Evolutionary conservation across 805 yeast species (phyloP).

Genomic region (Saccharomycopsis microspora): DNA sequence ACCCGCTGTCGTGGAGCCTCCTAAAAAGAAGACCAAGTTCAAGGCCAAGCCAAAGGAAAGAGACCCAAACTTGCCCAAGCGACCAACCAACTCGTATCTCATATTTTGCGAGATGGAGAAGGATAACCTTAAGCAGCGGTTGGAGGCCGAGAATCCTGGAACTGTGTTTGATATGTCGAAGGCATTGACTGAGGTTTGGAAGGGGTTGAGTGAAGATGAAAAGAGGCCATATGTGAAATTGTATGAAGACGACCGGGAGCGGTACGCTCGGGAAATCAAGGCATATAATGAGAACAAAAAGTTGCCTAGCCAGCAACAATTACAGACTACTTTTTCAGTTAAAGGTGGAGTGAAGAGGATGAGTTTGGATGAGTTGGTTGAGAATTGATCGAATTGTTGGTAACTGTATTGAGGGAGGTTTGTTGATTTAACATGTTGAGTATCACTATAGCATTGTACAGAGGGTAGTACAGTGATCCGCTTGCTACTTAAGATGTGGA

Average conservation of each 20-base stretch:
- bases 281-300: constrained; percentile 27
- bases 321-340: background rate
- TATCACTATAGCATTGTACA: too few species aligned
- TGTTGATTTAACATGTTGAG: too few species aligned
- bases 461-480: too few species aligned
- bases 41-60: constrained; percentile 32
- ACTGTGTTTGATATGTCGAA: constrained; percentile 55
- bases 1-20: constrained; percentile 14
- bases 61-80: constrained; percentile 78
- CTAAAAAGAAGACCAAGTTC: constrained; percentile 16
- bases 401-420: too few species aligned
- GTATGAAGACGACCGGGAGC: constrained; percentile 66
- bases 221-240: constrained; percentile 63
- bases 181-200: constrained; percentile 82
- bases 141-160: constrained; percentile 38
- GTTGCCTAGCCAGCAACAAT: too few species aligned
- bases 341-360: background rate
- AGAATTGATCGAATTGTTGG: too few species aligned
- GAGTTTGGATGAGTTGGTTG: background rate
- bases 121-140: constrained; percentile 51
- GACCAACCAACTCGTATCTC: constrained; percentile 85
- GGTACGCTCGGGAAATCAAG: constrained; percentile 66
- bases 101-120: constrained; percentile 81
- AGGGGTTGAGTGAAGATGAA: constrained; percentile 52
- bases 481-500: too few species aligned